Conservation (phyloP, 495 filamentous ascomycete genomes). For the Annulohypoxylon stygium region DNA sequence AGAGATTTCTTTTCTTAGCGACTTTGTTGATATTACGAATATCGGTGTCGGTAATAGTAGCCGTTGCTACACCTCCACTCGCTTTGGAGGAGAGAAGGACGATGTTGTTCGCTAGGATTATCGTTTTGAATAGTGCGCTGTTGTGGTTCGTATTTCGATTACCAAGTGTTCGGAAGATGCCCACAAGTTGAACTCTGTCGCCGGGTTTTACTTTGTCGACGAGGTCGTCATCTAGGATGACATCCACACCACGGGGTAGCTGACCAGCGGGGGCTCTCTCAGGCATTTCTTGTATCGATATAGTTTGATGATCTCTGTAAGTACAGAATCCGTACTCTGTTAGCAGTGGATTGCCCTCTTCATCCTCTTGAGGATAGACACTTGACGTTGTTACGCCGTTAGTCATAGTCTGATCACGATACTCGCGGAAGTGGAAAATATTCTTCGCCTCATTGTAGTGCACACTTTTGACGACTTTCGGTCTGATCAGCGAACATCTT, state of each 20-base stretch:
- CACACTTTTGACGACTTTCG: constrained; percentile 97
- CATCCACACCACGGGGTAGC: constrained; percentile 96
- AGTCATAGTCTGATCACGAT: constrained; percentile 96
- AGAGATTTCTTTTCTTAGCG: constrained; percentile 93
- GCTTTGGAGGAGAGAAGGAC: constrained; percentile 96
- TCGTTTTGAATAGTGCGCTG: constrained; percentile 91
- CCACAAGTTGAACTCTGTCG: constrained; percentile 95
- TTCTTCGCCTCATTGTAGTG: constrained; percentile 90
- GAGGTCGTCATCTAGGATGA: constrained; percentile 95
- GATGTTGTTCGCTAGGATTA: constrained; percentile 94
- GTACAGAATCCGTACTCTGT: constrained; percentile 97
- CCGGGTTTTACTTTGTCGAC: constrained; percentile 96
- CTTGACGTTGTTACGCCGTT: constrained; percentile 87
- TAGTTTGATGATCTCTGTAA: constrained; percentile 96
- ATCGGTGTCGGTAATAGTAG: constrained; percentile 95
- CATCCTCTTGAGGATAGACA: constrained; percentile 95
- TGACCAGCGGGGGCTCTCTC: constrained; percentile 96
- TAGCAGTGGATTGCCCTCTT: constrained; percentile 80
- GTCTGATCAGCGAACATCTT: constrained; percentile 92
- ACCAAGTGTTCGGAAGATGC: constrained; percentile 91
- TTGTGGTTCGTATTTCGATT: constrained; percentile 90
- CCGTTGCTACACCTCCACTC: constrained; percentile 91
- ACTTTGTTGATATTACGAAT: constrained; percentile 99
- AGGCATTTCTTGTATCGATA: constrained; percentile 99
- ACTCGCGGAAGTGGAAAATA: constrained; percentile 86